These are phyloP conservation scores for Tricholoma matsutake DNA, from an alignment of 768 basidiomycete genomes.

Conservation along the genomic window DNA sequence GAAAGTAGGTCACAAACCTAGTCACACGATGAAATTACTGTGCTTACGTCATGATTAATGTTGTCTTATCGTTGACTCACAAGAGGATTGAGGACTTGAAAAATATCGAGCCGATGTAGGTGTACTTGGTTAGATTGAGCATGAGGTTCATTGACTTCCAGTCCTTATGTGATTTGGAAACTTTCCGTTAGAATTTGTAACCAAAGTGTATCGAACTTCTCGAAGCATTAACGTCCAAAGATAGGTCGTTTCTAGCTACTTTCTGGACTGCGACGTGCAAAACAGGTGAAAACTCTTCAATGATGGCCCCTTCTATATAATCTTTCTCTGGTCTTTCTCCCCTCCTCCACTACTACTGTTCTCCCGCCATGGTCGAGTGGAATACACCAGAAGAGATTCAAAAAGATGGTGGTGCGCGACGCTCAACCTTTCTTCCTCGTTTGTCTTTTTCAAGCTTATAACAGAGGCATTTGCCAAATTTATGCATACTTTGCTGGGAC, in stretches of 20 bases:
- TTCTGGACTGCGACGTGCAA: background rate
- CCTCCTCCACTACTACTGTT: conserved; percentile 3
- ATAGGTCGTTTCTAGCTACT: background rate
- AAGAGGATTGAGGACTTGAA: too few relatives aligned
- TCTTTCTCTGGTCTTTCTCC: background rate
- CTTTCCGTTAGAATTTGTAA: too few relatives aligned
- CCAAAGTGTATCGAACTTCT: too few relatives aligned
- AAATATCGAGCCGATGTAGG: too few relatives aligned
- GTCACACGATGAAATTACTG: background rate
- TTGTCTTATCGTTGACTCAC: too few relatives aligned
- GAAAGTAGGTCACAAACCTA: too few relatives aligned
- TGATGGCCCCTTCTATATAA: conserved; percentile 18
- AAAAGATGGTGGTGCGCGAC: conserved; percentile 44
- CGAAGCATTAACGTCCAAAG: too few relatives aligned
- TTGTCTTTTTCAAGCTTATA: background rate
- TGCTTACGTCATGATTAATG: background rate
- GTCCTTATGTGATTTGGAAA: too few relatives aligned
- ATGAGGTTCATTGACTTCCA: too few relatives aligned
- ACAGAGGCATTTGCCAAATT: conserved; percentile 50
- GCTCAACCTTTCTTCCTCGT: background rate
- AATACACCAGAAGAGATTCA: conserved; percentile 43
- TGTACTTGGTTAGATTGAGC: too few relatives aligned
- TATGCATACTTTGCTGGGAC: conserved; percentile 56
- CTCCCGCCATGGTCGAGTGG: conserved; percentile 55
- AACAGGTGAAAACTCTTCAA: conserved; percentile 9